A percentile compares a stretch with the other conserved stretches of the same genome.
These are phyloP conservation scores for Neurospora hispaniola DNA, from an alignment of 495 filamentous ascomycete genomes.

Conservation along the genomic window DNA sequence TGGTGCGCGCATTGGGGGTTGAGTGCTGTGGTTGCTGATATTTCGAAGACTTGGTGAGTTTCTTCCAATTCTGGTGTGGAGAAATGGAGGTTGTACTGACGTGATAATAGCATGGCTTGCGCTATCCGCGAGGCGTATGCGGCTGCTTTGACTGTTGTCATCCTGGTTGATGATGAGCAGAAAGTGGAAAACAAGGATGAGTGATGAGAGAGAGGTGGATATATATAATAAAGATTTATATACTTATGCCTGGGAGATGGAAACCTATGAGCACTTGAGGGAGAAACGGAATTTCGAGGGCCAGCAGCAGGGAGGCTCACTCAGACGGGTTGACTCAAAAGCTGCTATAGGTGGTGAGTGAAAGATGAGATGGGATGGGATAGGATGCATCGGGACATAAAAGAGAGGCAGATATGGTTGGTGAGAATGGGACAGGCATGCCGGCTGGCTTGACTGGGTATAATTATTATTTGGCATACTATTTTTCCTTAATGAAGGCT, in stretches of 20 bases:
- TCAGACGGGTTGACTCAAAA: too few relatives aligned
- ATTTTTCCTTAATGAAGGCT: neutral
- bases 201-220: neutral
- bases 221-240: neutral
- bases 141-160: slow-evolving; percentile 57
- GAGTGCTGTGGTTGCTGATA: slow-evolving; percentile 53
- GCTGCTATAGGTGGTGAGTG: neutral
- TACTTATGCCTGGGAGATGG: neutral
- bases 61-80: slow-evolving; percentile 4
- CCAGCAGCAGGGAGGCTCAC: too few relatives aligned
- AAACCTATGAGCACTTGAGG: neutral
- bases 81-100: slow-evolving; percentile 2
- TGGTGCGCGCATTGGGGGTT: slow-evolving; percentile 65
- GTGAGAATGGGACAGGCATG: neutral
- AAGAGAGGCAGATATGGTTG: neutral
- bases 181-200: slow-evolving; percentile 13
- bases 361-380: neutral
- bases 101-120: slow-evolving; percentile 45
- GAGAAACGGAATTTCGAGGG: neutral
- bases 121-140: slow-evolving; percentile 63
- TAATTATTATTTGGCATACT: neutral
- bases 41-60: slow-evolving; percentile 53
- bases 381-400: neutral
- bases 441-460: neutral
- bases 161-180: slow-evolving; percentile 38